phyloP scores from a whole-genome alignment of 129 eudicot genomes.

The Sambucus nigra region DNA sequence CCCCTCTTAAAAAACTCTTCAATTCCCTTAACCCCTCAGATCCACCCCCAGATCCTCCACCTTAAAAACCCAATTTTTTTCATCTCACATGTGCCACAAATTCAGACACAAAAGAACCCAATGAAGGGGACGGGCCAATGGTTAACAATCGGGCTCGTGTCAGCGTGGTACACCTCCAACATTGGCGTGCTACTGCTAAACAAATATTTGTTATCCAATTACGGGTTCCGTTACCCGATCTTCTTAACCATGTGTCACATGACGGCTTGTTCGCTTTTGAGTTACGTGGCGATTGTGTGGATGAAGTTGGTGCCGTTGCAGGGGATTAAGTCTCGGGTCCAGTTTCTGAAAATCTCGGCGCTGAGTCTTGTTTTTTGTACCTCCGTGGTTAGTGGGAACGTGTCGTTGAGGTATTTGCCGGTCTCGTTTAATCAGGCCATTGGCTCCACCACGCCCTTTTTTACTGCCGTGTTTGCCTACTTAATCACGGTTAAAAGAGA shows the following conservation, averaged over 20 bases:
- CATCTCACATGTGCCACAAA: no score
- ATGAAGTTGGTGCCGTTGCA: conserved; percentile 13
- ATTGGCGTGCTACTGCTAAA: conserved; percentile 16
- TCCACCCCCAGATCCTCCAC: not conserved
- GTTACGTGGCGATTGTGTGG: conserved; percentile 20
- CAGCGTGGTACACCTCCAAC: conserved; percentile 26
- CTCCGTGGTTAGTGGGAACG: conserved; percentile 20
- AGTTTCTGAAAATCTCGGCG: conserved; percentile 17
- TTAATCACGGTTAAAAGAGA: conserved; percentile 16
- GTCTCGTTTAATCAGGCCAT: conserved; percentile 20
- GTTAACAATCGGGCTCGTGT: conserved; percentile 24
- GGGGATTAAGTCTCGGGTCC: conserved; percentile 9
- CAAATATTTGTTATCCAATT: conserved; percentile 16
- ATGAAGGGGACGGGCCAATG: conserved; percentile 22
- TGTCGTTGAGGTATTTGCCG: conserved; percentile 15
- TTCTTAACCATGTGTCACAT: conserved; percentile 19
- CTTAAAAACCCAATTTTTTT: not conserved
- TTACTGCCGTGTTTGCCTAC: conserved; percentile 19
- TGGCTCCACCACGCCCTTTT: conserved; percentile 18
- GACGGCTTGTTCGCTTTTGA: conserved; percentile 19
- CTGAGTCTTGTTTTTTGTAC: conserved; percentile 16
- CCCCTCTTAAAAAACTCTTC: not conserved
- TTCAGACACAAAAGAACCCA: not conserved
- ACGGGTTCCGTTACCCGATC: conserved; percentile 20
- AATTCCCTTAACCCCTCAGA: not conserved